Percentiles rank a stretch among this genome's conserved stretches.
phyloP scores from a whole-genome alignment of 2,329 filamentous ascomycete genomes.

The Zasmidium citrigriseum region DNA sequence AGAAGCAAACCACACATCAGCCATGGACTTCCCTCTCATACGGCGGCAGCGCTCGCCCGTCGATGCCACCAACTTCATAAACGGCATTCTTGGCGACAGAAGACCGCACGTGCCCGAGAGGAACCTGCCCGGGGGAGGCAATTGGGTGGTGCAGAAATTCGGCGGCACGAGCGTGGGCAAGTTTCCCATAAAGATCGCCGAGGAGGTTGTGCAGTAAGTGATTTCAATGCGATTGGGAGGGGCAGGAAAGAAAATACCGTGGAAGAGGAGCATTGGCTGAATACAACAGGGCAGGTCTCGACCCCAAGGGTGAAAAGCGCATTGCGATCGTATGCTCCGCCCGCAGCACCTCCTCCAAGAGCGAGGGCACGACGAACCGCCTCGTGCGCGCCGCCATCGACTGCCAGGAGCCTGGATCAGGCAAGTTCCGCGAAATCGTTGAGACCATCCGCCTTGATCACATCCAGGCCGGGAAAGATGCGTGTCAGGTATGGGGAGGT shows the following conservation, averaged over 20 bases:
- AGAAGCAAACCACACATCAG: background rate
- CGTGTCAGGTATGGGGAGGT: slow-evolving; percentile 24
- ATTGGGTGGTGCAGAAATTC: slow-evolving; percentile 92
- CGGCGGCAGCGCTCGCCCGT: slow-evolving; percentile 19
- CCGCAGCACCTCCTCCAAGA: slow-evolving; percentile 89
- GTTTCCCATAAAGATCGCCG: slow-evolving; percentile 65
- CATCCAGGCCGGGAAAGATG: slow-evolving; percentile 65
- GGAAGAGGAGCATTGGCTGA: slow-evolving; percentile 17
- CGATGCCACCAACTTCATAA: slow-evolving; percentile 28
- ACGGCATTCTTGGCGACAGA: slow-evolving; percentile 28
- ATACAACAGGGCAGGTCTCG: slow-evolving; percentile 49
- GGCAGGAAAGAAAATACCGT: background rate
- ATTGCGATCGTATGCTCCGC: slow-evolving; percentile 95
- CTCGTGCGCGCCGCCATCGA: slow-evolving; percentile 51
- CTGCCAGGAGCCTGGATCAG: slow-evolving; percentile 42
- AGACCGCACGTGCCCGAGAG: slow-evolving; percentile 47
- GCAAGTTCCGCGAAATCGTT: slow-evolving; percentile 71
- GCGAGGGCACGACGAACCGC: slow-evolving; percentile 90
- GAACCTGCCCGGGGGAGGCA: slow-evolving; percentile 49
- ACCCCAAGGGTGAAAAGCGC: slow-evolving; percentile 58
- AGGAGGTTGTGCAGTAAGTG: slow-evolving; percentile 62
- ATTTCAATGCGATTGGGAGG: background rate
- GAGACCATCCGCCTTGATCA: slow-evolving; percentile 83
- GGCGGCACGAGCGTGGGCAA: slow-evolving; percentile 95
- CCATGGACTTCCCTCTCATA: slow-evolving; percentile 28